phyloP scores from a whole-genome alignment of 2,329 filamentous ascomycete genomes.

The Aspergillus udagawae region DNA sequence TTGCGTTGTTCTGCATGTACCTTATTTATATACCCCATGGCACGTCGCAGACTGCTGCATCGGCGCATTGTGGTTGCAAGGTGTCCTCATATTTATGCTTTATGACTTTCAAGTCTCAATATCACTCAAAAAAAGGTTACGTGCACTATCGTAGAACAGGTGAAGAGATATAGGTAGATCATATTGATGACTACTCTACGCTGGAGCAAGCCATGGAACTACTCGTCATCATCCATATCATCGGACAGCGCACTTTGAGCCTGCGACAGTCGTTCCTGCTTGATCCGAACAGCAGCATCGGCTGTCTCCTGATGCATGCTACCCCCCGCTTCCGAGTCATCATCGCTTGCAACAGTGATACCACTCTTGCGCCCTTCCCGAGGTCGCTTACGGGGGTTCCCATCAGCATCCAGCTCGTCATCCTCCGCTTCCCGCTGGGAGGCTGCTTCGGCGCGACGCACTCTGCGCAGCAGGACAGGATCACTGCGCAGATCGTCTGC shows the following conservation, averaged over 20 bases:
- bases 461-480: conserved; percentile 35
- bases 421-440: conserved; percentile 28
- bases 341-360: conserved; percentile 31
- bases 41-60: background rate
- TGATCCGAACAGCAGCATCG: conserved; percentile 11
- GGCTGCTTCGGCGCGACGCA: conserved; percentile 31
- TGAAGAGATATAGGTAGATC: background rate
- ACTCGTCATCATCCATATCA: background rate
- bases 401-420: conserved; percentile 22
- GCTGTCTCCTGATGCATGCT: background rate
- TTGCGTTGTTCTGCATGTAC: background rate
- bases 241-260: background rate
- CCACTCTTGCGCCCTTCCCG: conserved; percentile 19
- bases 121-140: background rate
- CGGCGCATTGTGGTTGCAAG: background rate
- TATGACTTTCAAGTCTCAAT: background rate
- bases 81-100: background rate
- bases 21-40: background rate
- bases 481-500: conserved; percentile 38
- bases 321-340: conserved; percentile 19
- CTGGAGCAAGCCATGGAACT: background rate
- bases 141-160: background rate
- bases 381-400: conserved; percentile 5
- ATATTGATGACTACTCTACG: background rate
- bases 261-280: conserved; percentile 13